These are phyloP conservation scores for Entomortierella parvispora DNA, from an alignment of 192 early-diverging fungal genomes.

Conservation along the genomic window DNA sequence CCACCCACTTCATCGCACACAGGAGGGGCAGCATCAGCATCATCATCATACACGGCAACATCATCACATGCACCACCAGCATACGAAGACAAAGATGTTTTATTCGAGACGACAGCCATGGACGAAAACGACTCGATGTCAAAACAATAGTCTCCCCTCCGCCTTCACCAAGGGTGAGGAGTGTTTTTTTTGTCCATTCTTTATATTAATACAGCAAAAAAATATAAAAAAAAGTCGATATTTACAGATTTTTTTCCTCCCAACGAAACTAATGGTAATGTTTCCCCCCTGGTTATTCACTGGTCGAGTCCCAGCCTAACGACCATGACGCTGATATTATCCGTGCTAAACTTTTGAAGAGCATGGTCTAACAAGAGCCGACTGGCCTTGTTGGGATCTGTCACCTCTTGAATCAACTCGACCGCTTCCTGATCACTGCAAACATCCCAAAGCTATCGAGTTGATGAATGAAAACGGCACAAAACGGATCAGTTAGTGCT, in stretches of 20 bases:
- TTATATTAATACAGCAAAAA: no score
- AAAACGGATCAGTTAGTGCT: background rate
- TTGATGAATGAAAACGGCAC: background rate
- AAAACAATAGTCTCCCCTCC: no score
- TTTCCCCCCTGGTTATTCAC: no score
- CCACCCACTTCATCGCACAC: no score
- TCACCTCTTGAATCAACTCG: slow-evolving; percentile 81
- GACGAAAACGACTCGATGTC: background rate
- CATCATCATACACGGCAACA: background rate
- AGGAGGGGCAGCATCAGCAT: no score
- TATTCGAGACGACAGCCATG: slow-evolving; percentile 22
- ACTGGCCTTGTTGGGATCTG: slow-evolving; percentile 82
- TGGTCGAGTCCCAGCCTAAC: slow-evolving; percentile 59
- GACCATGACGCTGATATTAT: slow-evolving; percentile 95
- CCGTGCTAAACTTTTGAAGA: slow-evolving; percentile 91
- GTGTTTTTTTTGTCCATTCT: no score
- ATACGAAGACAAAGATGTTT: slow-evolving; percentile 8
- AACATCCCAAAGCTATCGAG: slow-evolving; percentile 86
- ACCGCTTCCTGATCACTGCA: slow-evolving; percentile 95
- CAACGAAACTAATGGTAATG: no score
- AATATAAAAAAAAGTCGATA: no score
- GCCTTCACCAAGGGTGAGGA: no score
- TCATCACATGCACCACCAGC: background rate
- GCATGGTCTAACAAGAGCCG: slow-evolving; percentile 86
- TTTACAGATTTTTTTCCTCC: no score